phyloP scores from a whole-genome alignment of 805 yeast species.

The Deakozyma indianensis region DNA sequence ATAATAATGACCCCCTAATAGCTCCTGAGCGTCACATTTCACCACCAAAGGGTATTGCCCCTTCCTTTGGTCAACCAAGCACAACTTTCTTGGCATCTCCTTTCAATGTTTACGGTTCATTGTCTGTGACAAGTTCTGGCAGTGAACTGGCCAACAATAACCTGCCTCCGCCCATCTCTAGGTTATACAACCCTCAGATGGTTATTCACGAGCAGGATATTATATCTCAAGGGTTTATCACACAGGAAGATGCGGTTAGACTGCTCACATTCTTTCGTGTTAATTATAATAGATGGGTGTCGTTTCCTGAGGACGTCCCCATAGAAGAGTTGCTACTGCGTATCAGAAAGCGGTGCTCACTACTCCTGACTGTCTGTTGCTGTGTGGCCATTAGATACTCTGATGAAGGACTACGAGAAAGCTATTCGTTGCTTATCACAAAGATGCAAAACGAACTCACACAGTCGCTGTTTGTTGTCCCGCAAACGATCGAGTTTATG shows the following conservation, averaged over 20 bases:
- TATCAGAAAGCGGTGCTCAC: conserved; percentile 35
- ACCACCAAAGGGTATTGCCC: conserved; percentile 5
- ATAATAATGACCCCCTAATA: conserved; percentile 11
- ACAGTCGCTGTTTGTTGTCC: conserved; percentile 27
- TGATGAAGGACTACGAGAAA: conserved; percentile 25
- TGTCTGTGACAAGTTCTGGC: background rate
- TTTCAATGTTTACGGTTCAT: conserved; percentile 25
- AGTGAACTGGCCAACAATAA: conserved; percentile 17
- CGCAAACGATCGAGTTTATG: conserved; percentile 42
- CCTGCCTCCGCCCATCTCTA: conserved; percentile 25
- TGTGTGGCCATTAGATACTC: conserved; percentile 44
- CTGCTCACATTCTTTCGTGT: conserved; percentile 46
- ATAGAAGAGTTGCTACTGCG: conserved; percentile 34
- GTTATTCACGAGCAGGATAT: conserved; percentile 28
- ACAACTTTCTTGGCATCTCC: conserved; percentile 30
- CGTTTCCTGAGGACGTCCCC: conserved; percentile 42
- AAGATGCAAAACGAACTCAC: conserved; percentile 38
- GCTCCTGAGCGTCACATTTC: conserved; percentile 6
- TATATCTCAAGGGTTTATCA: conserved; percentile 34
- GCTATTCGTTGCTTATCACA: conserved; percentile 30
- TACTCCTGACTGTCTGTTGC: conserved; percentile 55
- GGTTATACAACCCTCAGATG: conserved; percentile 20
- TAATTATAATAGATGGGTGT: conserved; percentile 66
- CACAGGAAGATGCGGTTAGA: conserved; percentile 32
- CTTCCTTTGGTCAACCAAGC: conserved; percentile 25